These are phyloP conservation scores for Alternaria conjuncta DNA, from an alignment of 2,329 filamentous ascomycete species.

Conservation along the genomic window DNA sequence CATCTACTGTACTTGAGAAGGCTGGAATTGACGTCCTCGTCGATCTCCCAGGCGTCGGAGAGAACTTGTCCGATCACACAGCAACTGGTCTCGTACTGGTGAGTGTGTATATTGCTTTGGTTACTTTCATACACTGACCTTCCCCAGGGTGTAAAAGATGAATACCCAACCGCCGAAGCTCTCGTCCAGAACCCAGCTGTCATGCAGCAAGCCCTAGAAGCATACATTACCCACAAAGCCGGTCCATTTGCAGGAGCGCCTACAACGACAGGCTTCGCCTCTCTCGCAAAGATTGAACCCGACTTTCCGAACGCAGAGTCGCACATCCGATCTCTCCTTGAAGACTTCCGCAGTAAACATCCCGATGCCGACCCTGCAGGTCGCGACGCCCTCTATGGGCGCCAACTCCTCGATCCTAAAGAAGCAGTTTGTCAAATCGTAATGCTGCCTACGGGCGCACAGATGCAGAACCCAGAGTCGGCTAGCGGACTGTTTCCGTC, in stretches of 20 bases:
- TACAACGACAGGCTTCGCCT: constrained; percentile 34
- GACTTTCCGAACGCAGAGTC: constrained; percentile 24
- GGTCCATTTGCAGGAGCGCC: constrained; percentile 35
- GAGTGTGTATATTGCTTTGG: neutral
- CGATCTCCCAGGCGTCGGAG: constrained; percentile 40
- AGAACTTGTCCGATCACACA: constrained; percentile 47
- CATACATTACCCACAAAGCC: constrained; percentile 34
- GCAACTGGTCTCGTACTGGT: constrained; percentile 27
- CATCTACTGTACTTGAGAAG: constrained; percentile 29
- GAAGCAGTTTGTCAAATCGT: constrained; percentile 33
- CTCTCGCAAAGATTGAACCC: constrained; percentile 27
- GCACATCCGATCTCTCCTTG: constrained; percentile 28
- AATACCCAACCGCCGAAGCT: constrained; percentile 35
- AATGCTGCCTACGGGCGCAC: constrained; percentile 19
- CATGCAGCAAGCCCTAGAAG: constrained; percentile 35
- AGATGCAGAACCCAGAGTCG: constrained; percentile 7
- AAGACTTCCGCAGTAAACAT: constrained; percentile 21
- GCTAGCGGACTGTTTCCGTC: constrained; percentile 7
- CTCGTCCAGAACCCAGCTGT: constrained; percentile 24
- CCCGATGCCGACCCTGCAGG: constrained; percentile 32
- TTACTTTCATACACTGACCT: neutral
- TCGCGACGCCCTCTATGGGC: constrained; percentile 27
- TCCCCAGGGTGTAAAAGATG: constrained; percentile 32
- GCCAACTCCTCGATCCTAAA: constrained; percentile 30
- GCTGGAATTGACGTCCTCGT: constrained; percentile 38